These are phyloP conservation scores for Papiliotrema nemorosa DNA, from an alignment of 1,284 basidiomycete species.

Conservation along the genomic window DNA sequence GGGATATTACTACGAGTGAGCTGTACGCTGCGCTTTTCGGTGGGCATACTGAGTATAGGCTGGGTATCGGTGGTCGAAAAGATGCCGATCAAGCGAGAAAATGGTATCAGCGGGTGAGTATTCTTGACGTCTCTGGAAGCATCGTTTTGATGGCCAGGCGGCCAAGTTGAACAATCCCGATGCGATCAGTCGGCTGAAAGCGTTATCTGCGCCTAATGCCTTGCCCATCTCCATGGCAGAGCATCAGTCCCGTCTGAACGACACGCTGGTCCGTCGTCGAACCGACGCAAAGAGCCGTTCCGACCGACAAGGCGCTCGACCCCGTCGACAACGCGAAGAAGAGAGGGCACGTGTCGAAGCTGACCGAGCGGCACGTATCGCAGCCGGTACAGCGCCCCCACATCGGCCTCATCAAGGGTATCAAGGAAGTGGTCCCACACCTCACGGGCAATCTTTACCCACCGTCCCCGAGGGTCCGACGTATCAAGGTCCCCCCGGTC, in stretches of 20 bases:
- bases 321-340: constrained; percentile 14
- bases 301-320: constrained; percentile 45
- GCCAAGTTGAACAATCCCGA: constrained; percentile 76
- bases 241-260: constrained; percentile 73
- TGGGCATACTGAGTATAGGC: no score
- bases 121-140: background rate
- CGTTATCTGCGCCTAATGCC: constrained; percentile 58
- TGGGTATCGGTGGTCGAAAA: constrained; percentile 33
- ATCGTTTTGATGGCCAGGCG: constrained; percentile 53
- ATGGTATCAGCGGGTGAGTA: constrained; percentile 45
- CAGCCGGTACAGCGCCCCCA: background rate
- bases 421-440: background rate
- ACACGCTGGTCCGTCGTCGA: constrained; percentile 73
- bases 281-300: constrained; percentile 74
- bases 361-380: constrained; percentile 6
- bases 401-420: background rate
- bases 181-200: constrained; percentile 68
- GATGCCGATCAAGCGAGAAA: constrained; percentile 37
- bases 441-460: background rate
- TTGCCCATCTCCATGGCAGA: constrained; percentile 68
- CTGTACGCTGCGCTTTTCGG: background rate
- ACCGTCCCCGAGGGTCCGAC: background rate
- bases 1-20: constrained; percentile 62
- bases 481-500: background rate
- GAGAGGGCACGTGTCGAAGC: constrained; percentile 5